Conservation (phyloP, 2,329 filamentous ascomycete genomes). For the Epichloe coenophiala region DNA sequence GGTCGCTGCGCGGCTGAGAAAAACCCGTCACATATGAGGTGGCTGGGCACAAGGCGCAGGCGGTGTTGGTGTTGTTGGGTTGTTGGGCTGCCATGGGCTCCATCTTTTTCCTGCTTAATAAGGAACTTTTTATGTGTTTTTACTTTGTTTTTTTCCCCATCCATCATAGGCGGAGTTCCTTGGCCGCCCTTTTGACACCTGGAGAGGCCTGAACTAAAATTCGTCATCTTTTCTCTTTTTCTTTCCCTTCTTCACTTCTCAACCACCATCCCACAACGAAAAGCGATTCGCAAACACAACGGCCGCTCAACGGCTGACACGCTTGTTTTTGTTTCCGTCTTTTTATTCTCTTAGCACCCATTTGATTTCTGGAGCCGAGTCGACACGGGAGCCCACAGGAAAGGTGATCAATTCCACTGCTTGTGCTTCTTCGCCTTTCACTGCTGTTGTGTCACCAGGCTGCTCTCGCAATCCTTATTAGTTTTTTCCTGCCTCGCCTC, state of each 20-base stretch:
- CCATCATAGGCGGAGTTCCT: neutral
- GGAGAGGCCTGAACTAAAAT: neutral
- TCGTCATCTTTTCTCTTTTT: neutral
- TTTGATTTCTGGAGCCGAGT: neutral
- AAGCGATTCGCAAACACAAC: neutral
- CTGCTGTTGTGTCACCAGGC: constrained; percentile 2
- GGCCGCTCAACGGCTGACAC: neutral
- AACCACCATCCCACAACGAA: neutral
- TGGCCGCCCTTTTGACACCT: neutral
- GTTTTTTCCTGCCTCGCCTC: neutral
- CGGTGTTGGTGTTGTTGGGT: constrained; percentile 1
- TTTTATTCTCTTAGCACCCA: neutral
- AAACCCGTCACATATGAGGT: no score
- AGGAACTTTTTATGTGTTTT: neutral
- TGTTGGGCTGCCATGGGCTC: constrained; percentile 2
- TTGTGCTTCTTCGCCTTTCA: neutral
- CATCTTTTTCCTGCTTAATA: neutral
- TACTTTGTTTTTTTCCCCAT: neutral
- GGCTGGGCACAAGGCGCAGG: constrained; percentile 1
- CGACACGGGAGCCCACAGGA: neutral
- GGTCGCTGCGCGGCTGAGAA: neutral
- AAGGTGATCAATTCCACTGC: constrained; percentile 1
- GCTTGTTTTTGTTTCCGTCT: neutral
- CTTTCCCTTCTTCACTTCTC: neutral
- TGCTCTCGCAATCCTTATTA: neutral